phyloP scores from a whole-genome alignment of 331 rosid genomes.

The Ulmus americana region DNA sequence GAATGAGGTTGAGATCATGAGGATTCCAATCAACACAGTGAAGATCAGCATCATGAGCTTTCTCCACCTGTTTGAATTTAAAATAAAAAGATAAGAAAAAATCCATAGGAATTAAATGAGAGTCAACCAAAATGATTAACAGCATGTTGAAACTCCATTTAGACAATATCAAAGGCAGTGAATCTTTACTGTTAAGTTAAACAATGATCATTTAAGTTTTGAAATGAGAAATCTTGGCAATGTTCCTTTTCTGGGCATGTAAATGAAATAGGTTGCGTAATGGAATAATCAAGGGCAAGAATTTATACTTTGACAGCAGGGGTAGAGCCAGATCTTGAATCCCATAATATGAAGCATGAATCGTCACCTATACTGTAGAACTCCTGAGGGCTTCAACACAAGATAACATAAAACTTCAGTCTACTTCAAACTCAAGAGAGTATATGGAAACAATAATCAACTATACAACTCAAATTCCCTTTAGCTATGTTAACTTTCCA shows the following conservation, averaged over 20 bases:
- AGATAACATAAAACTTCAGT: constrained; percentile 1
- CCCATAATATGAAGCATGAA: constrained; percentile 39
- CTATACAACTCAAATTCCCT: too few relatives aligned
- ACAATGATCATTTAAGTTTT: too few relatives aligned
- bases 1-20: constrained; percentile 36
- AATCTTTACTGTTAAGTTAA: too few relatives aligned
- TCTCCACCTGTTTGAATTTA: constrained; percentile 31
- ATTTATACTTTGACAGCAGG: constrained; percentile 27
- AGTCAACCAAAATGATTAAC: not conserved
- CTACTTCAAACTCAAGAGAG: constrained; percentile 4
- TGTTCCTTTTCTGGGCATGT: too few relatives aligned
- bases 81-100: not conserved
- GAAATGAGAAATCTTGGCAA: too few relatives aligned
- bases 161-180: too few relatives aligned
- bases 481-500: too few relatives aligned
- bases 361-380: constrained; percentile 39
- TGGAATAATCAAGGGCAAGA: not conserved
- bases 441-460: not conserved
- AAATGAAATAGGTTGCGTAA: too few relatives aligned
- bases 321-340: constrained; percentile 27
- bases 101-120: not conserved
- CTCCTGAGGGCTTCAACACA: constrained; percentile 28
- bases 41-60: constrained; percentile 45
- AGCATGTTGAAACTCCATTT: not conserved
- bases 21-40: constrained; percentile 47